Evolutionary conservation across 2,329 filamentous ascomycete genomes (phyloP), one percentile per base, ranked within the genome.

Genomic region (Chaetomiaceae sp.): DNA sequence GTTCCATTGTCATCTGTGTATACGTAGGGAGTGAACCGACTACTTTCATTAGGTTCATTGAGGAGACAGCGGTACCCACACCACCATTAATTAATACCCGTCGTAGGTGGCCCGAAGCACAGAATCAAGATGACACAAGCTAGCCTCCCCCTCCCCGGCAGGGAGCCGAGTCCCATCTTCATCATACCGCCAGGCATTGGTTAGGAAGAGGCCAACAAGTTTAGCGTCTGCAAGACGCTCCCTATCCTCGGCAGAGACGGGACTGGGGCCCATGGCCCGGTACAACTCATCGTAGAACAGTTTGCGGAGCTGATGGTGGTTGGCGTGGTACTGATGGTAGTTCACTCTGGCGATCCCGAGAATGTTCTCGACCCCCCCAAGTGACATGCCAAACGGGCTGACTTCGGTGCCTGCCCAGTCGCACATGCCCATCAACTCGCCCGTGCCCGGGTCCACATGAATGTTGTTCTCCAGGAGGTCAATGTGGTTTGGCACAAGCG

Each of bases 391-490:
- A 14, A 48, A 48, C n/a, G 44, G 44, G 14, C 33, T 30, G 18
- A 48, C 14, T 36, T 36, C 43, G 2, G 43, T 25, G 32, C 32
- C 43, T 8, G 20, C 30, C 43, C 32, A 46, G 43, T 46, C 43
- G 43, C 43, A 46, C 13, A 48, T 30, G n/a, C 44, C 44, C 14
- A 23, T 38, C 23, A 48, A n/a, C 29, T 29, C 18, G 1, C 44
- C 44, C 20, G 33, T 29, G 23, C 14, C 14, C 8, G 33, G 32
- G 44, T 48, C 33, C 21, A 38, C 44, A 33, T 48, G 33, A 33
- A 48, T 48, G 44, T 37, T 48, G 32, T 48, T 48, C 32, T 46
- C 43, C 9, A 48, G 33, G 7, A 38, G 44, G 33, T 48, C 44
- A 33, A 48, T 48, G 33, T 48, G 32, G 44, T 38, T 48, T 21